Conservation (phyloP, 1,284 basidiomycete species). For the Waitea zeae region DNA sequence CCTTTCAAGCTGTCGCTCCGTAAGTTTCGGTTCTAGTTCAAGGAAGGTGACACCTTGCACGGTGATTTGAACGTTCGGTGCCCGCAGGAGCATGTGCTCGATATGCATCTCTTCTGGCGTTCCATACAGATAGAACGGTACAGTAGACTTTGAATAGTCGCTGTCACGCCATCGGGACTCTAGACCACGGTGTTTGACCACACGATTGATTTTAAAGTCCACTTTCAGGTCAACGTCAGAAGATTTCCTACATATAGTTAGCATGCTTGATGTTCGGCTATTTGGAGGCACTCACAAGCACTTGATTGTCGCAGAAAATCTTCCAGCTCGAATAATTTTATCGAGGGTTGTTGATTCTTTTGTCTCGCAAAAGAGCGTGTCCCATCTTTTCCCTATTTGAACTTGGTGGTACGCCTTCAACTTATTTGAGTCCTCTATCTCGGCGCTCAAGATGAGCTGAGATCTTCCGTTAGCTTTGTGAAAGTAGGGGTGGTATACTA, state of each 20-base stretch:
- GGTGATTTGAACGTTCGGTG: slow-evolving; percentile 21
- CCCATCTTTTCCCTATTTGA: not conserved
- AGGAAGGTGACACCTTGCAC: slow-evolving; percentile 15
- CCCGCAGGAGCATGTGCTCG: slow-evolving; percentile 20
- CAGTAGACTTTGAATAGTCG: slow-evolving; percentile 13
- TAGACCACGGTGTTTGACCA: slow-evolving; percentile 1
- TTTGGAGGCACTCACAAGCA: not conserved
- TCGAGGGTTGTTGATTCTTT: slow-evolving; percentile 7
- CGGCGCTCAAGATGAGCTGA: slow-evolving; percentile 20
- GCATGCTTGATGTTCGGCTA: too few species aligned
- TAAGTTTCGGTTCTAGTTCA: slow-evolving; percentile 5
- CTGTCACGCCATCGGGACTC: slow-evolving; percentile 8
- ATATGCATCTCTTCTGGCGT: slow-evolving; percentile 15
- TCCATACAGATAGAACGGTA: slow-evolving; percentile 26
- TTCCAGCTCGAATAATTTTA: slow-evolving; percentile 6
- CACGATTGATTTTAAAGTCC: too few species aligned
- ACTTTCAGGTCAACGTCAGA: too few species aligned
- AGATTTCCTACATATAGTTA: too few species aligned
- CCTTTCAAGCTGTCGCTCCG: not conserved
- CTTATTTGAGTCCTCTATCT: slow-evolving; percentile 11
- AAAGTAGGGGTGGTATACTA: slow-evolving; percentile 21
- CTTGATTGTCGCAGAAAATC: not conserved
- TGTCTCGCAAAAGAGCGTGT: slow-evolving; percentile 10
- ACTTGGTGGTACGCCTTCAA: slow-evolving; percentile 10
- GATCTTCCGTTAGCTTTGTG: slow-evolving; percentile 19